Base-by-base conservation (phyloP, 2,329 filamentous ascomycete genomes). In the Claviceps humidiphila region DNA sequence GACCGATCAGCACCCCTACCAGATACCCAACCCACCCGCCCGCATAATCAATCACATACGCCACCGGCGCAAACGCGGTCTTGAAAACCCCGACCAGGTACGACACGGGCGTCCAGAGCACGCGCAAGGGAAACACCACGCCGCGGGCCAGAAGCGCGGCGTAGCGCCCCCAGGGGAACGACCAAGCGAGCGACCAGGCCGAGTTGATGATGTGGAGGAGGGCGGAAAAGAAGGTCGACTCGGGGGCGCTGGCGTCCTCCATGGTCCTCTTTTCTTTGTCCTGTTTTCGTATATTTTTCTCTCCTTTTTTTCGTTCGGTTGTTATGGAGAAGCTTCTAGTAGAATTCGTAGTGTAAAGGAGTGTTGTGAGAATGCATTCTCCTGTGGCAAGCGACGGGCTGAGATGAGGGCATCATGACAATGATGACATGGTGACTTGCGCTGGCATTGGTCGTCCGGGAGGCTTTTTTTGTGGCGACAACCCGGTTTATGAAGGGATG, bases 131-230 rank as follows among this genome's bases (percentile, higher is more conserved):
- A 17, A 51, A 40, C 4, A 46, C 4, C 30, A 54, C 16, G 49
- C 64, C 39, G 49, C 52, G 55, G 34, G n/a, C 58, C 49, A 64
- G 30, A 17, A 53, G 54, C 37, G 56, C 57, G 47, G 63, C 49
- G 58, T 58, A 52, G 14, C 57, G 55, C 30, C 60, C 52, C 60
- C 65, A 67, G 48, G 55, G 59, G 53, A 69, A 57, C 49, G 56
- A 58, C 53, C 58, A 50, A 53, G 62, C n/a, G 53, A 69, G 57
- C 50, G 56, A 58, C 53, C 58, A 50, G 53, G 62, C n/a, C 51
- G 60, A 58, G 51, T 57, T 54, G 46, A 64, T 57, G 56, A 63
- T 39, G 53, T 60, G 53, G 38, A 50, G 53, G 52, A 67, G 24
- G 42, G 61, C 54, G 52, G 63, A 58, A 51, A 64, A 52, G 46